Evolutionary conservation across 371 early-diverging fungal species (phyloP).

Genomic region (Rhizopus delemar): DNA sequence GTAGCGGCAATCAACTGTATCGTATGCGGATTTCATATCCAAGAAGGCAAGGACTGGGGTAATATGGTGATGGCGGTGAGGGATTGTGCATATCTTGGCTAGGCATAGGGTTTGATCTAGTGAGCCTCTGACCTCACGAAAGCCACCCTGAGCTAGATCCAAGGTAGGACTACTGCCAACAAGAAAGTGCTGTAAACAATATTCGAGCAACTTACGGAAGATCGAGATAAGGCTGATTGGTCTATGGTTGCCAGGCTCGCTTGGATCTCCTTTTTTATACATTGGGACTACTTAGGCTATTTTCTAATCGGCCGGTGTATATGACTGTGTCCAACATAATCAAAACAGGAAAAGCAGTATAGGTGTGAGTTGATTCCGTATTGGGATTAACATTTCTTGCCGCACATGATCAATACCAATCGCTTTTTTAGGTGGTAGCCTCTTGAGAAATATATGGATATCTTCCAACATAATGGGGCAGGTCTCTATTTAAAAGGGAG

Average conservation of each 20-base stretch:
- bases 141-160: constrained; percentile 34
- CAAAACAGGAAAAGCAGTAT: no score
- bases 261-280: no score
- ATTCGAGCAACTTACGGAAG: background rate
- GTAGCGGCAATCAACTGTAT: constrained; percentile 17
- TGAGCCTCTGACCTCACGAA: constrained; percentile 15
- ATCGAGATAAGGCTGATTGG: no score
- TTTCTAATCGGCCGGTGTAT: no score
- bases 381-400: background rate
- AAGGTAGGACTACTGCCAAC: no score
- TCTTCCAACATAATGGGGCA: background rate
- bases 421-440: constrained; percentile 13
- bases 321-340: no score
- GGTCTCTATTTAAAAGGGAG: background rate
- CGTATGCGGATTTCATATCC: constrained; percentile 23
- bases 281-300: no score
- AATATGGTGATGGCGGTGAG: background rate
- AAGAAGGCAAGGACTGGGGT: constrained; percentile 15
- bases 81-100: constrained; percentile 5
- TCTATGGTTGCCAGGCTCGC: no score
- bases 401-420: background rate
- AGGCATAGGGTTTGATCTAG: constrained; percentile 25
- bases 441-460: background rate
- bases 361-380: no score
- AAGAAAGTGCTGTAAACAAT: no score